Conservation (phyloP, 257 asterid species). For the Capsicum baccatum region DNA sequence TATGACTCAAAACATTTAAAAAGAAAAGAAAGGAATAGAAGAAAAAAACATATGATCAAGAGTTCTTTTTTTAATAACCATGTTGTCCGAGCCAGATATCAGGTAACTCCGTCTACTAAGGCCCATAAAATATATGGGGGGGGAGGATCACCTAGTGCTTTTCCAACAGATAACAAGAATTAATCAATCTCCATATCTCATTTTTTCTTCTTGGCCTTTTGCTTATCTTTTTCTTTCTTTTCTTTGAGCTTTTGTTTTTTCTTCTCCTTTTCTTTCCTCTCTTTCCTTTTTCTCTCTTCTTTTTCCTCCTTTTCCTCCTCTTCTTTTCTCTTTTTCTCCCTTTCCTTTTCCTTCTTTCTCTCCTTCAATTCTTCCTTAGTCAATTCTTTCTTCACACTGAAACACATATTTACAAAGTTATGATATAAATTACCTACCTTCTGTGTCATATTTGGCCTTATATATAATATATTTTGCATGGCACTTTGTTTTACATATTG, state of each 20-base stretch:
- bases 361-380: constrained; percentile 37
- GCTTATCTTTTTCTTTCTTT: constrained; percentile 24
- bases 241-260: constrained; percentile 6
- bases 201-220: constrained; percentile 21
- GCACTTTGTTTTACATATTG: neutral
- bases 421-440: neutral
- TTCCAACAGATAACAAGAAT: too few species aligned
- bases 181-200: neutral
- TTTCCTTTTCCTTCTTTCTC: constrained; percentile 27
- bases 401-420: constrained; percentile 25
- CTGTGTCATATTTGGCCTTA: constrained; percentile 15
- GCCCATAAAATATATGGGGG: too few species aligned
- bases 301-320: neutral
- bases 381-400: constrained; percentile 32
- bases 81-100: too few species aligned
- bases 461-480: neutral
- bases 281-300: neutral
- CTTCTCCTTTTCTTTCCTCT: constrained; percentile 26
- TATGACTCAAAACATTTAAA: neutral
- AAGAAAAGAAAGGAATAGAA: too few species aligned
- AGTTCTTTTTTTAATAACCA: too few species aligned
- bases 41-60: too few species aligned
- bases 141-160: too few species aligned
- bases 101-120: too few species aligned
- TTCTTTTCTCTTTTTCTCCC: constrained; percentile 10